These are phyloP conservation scores for Podospora tetraspora DNA, from an alignment of 495 filamentous ascomycete genomes.

Conservation along the genomic window DNA sequence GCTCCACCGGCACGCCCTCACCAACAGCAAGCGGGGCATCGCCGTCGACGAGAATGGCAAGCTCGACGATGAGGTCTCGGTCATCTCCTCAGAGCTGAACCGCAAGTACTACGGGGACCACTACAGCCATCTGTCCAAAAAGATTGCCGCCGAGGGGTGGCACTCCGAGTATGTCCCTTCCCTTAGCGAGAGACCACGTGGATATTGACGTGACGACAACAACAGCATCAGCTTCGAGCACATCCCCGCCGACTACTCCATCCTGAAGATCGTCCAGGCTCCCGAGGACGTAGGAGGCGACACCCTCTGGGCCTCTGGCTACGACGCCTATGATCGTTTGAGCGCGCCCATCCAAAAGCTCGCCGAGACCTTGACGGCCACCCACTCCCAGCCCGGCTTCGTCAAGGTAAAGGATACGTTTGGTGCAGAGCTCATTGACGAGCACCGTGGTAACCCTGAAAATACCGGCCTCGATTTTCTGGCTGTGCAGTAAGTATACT, in stretches of 20 bases:
- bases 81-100: slow-evolving; percentile 61
- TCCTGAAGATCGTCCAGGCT: slow-evolving; percentile 51
- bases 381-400: slow-evolving; percentile 56
- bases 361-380: slow-evolving; percentile 59
- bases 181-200: not conserved
- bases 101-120: slow-evolving; percentile 55
- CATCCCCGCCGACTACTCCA: slow-evolving; percentile 57
- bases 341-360: slow-evolving; percentile 57
- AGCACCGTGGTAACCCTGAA: slow-evolving; percentile 56
- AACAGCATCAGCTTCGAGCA: slow-evolving; percentile 58
- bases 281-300: slow-evolving; percentile 59
- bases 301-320: slow-evolving; percentile 63
- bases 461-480: slow-evolving; percentile 58
- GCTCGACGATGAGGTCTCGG: slow-evolving; percentile 64
- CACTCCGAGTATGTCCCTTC: slow-evolving; percentile 30
- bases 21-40: slow-evolving; percentile 51
- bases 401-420: slow-evolving; percentile 48
- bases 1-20: slow-evolving; percentile 52
- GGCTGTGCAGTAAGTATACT: slow-evolving; percentile 46
- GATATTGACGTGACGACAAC: slow-evolving; percentile 28
- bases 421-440: slow-evolving; percentile 51
- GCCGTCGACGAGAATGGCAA: slow-evolving; percentile 46
- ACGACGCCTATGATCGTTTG: slow-evolving; percentile 66
- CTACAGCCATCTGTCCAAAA: slow-evolving; percentile 47
- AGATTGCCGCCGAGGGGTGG: slow-evolving; percentile 31